These are phyloP conservation scores for Uronychia setigera DNA, from an alignment of 73 alveolate genomes.

Conservation along the genomic window DNA sequence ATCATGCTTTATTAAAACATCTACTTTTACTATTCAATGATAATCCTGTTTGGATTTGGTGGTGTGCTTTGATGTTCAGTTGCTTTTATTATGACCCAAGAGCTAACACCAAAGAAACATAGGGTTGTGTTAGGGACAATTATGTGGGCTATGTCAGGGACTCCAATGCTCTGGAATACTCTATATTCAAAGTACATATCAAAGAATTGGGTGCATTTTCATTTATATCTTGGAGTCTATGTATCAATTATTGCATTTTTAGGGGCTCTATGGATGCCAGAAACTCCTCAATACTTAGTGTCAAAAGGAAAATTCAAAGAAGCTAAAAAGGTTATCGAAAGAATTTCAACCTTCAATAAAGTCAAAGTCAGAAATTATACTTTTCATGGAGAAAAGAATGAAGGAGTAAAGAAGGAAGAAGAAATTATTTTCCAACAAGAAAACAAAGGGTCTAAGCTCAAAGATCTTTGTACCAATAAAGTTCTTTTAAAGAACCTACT, in stretches of 20 bases:
- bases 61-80: conserved; percentile 1
- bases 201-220: background rate
- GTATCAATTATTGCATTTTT: background rate
- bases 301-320: conserved; percentile 7
- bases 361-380: too few species aligned
- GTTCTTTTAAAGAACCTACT: conserved; percentile 4
- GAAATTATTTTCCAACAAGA: background rate
- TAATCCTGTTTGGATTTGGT: background rate
- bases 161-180: background rate
- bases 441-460: background rate
- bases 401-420: too few species aligned
- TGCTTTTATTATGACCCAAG: conserved; percentile 13
- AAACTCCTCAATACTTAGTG: conserved; percentile 7
- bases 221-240: too few species aligned
- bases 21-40: background rate
- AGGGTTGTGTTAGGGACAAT: conserved; percentile 13
- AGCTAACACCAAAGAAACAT: conserved; percentile 18
- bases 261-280: conserved; percentile 1
- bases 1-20: background rate
- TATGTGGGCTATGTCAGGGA: background rate
- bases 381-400: too few species aligned
- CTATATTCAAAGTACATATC: background rate
- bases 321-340: background rate
- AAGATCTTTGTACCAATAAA: conserved; percentile 11
- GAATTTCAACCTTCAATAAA: background rate